phyloP scores from a whole-genome alignment of 2,329 filamentous ascomycete species.

The Xylaria sp. region DNA sequence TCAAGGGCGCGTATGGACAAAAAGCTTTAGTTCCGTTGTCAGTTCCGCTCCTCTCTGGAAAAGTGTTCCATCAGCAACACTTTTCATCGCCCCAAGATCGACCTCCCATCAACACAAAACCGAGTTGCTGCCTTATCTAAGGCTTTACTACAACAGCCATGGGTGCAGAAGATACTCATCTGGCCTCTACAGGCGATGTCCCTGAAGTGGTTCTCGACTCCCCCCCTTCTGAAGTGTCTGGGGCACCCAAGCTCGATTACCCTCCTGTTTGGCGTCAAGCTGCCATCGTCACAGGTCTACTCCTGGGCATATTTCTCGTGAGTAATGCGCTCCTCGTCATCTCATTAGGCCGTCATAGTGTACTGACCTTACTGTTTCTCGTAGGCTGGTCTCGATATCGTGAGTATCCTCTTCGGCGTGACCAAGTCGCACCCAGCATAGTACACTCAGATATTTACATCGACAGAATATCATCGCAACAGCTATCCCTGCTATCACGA shows the following conservation, averaged over 20 bases:
- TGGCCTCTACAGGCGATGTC: not conserved
- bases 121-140: too few species aligned
- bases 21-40: too few species aligned
- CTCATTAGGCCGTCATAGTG: not conserved
- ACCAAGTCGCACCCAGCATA: not conserved
- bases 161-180: not conserved
- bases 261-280: constrained; percentile 25
- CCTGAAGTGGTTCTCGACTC: not conserved
- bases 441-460: not conserved
- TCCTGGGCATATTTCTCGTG: constrained; percentile 28
- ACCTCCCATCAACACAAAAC: not conserved
- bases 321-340: not conserved
- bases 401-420: constrained; percentile 9
- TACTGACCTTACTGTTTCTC: not conserved
- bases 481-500: constrained; percentile 40
- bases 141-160: not conserved
- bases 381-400: constrained; percentile 31
- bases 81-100: too few species aligned
- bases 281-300: constrained; percentile 23
- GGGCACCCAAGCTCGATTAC: not conserved
- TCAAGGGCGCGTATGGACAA: too few species aligned
- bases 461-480: constrained; percentile 39
- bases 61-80: too few species aligned
- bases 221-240: not conserved
- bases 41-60: too few species aligned